Conservation (phyloP, 1,139 yeast genomes). For the Meyerozyma athensensis region DNA sequence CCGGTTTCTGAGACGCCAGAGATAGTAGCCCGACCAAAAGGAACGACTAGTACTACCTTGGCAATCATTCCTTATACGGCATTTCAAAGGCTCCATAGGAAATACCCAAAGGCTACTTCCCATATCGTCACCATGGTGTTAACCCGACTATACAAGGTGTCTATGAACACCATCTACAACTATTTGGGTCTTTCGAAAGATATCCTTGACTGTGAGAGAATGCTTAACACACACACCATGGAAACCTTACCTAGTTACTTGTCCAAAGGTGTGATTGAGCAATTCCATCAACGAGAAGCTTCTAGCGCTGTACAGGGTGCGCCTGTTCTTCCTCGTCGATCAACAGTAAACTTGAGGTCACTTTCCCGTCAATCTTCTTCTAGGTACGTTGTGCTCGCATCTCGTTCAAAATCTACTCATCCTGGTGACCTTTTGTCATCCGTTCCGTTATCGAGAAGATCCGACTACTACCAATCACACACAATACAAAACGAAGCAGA, state of each 20-base stretch:
- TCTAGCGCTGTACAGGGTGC: slow-evolving; percentile 6
- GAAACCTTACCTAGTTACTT: slow-evolving; percentile 56
- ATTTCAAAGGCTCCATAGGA: slow-evolving; percentile 64
- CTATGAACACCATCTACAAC: slow-evolving; percentile 83
- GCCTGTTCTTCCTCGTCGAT: slow-evolving; percentile 5
- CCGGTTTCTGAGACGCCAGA: slow-evolving; percentile 25
- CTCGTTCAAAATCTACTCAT: slow-evolving; percentile 53
- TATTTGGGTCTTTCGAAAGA: slow-evolving; percentile 84
- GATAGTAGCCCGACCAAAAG: slow-evolving; percentile 55
- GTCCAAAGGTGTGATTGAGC: slow-evolving; percentile 52
- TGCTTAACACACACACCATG: slow-evolving; percentile 49
- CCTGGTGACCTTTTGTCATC: slow-evolving; percentile 86
- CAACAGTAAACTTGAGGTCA: slow-evolving; percentile 2
- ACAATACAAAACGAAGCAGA: slow-evolving; percentile 7
- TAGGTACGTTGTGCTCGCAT: slow-evolving; percentile 61
- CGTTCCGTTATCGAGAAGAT: slow-evolving; percentile 65
- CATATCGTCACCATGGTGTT: slow-evolving; percentile 92
- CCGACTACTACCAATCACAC: slow-evolving; percentile 21
- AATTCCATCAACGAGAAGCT: slow-evolving; percentile 19
- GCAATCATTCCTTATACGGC: slow-evolving; percentile 90
- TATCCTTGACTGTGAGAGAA: slow-evolving; percentile 70
- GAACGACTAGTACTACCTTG: slow-evolving; percentile 57
- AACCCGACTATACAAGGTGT: slow-evolving; percentile 81
- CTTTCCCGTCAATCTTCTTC: slow-evolving; percentile 24
- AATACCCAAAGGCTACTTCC: slow-evolving; percentile 85